Base-by-base conservation (phyloP, 208 protist species). In the Acanthamoeba healyi region DNA sequence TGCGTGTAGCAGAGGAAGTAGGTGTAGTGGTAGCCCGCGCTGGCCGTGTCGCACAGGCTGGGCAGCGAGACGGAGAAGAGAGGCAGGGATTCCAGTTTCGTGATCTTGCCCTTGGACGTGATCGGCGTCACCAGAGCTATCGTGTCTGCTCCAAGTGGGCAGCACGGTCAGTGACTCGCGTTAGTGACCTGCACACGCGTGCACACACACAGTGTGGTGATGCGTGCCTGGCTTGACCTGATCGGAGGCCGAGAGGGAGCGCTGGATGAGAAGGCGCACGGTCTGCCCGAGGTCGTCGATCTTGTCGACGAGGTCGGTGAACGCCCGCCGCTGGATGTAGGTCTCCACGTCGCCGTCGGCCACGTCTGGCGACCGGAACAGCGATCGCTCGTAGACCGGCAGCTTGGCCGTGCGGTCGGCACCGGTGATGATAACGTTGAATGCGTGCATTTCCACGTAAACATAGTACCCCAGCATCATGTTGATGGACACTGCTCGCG, bases 1-100 rank as follows among this genome's bases (percentile, higher is more conserved):
- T 70, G 61, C 7, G 61, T 70, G 29, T 70, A 70, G 61, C 61
- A 70, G 61, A 70, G 61, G 61, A 70, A 70, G 29, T 70, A 70
- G 61, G 61, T 70, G 61, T 70, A 70, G 61, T 70, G 61, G 61
- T 70, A 70, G 61, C 61, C 61, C 61, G 19, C 61, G 61, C 61
- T 70, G 14, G 61, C 61, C 14, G 61, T 70, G 29, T 5, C n/a
- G 29, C 61, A 70, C 29, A 70, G 29, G 61, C 61, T 70, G 29
- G 61, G 29, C 26, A 70, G 19, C 14, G 61, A 70, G 14, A 70
- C 61, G 29, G 61, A 29, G 61, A 70, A 70, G 14, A 70, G 61
- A 6, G 61, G 61, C 29, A 70, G 61, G 14, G 19, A 6, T 34
- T 70, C 61, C 61, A 26, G 10, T 54, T 7, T 70, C 29, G 26